Evolutionary conservation across 768 basidiomycete genomes (phyloP).

Genomic region (Crepidotus variabilis): DNA sequence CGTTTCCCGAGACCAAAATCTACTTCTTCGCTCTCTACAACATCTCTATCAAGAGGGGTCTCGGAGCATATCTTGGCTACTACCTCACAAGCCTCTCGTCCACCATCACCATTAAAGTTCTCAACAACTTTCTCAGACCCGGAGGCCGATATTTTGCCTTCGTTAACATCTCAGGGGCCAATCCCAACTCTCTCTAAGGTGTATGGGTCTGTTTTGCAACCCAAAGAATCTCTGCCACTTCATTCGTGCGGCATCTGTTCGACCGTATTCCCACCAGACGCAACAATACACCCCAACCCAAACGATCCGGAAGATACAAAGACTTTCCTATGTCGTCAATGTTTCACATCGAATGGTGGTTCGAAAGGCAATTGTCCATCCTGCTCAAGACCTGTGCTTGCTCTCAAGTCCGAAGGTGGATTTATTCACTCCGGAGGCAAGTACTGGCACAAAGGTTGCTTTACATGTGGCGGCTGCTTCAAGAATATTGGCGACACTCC

Average conservation of each 20-base stretch:
- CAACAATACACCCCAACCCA: conserved; percentile 84
- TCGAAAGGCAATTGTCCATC: conserved; percentile 70
- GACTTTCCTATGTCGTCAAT: conserved; percentile 73
- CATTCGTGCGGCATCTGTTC: conserved; percentile 68
- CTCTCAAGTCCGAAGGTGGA: conserved; percentile 72
- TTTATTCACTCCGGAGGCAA: conserved; percentile 68
- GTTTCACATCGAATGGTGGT: conserved; percentile 70
- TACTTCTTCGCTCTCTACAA: conserved; percentile 23
- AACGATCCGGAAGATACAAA: conserved; percentile 27
- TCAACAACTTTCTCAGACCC: conserved; percentile 48
- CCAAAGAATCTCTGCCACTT: conserved; percentile 66
- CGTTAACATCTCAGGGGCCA: conserved; percentile 43
- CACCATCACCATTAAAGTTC: conserved; percentile 58
- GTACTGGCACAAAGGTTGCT: conserved; percentile 83
- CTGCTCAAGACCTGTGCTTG: conserved; percentile 69
- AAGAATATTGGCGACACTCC: conserved; percentile 72
- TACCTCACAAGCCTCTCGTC: conserved; percentile 38
- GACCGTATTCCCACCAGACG: conserved; percentile 68
- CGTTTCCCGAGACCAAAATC: conserved; percentile 50
- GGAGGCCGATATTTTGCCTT: conserved; percentile 59
- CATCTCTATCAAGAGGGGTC: conserved; percentile 40
- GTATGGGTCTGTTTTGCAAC: conserved; percentile 81
- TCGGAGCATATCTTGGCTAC: conserved; percentile 56
- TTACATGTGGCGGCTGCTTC: conserved; percentile 68
- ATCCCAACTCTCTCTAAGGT: conserved; percentile 74